These are phyloP conservation scores for Lasiosphaeria hispida DNA, from an alignment of 495 filamentous ascomycete species.

Conservation along the genomic window DNA sequence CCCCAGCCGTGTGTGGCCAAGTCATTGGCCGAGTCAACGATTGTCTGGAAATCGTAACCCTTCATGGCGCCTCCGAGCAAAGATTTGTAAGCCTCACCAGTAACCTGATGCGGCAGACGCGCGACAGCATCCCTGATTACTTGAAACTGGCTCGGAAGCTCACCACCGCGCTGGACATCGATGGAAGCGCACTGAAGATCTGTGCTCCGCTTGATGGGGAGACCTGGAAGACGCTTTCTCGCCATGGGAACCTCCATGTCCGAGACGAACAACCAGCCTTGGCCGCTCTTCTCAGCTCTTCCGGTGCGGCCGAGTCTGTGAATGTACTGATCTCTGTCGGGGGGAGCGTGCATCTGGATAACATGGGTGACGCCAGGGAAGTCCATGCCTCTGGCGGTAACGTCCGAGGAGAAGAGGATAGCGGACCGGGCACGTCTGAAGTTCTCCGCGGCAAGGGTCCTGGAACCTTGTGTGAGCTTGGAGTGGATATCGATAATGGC, in stretches of 20 bases:
- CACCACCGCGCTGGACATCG: constrained; percentile 40
- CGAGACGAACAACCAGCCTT: constrained; percentile 75
- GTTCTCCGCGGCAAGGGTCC: constrained; percentile 63
- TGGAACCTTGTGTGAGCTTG: constrained; percentile 55
- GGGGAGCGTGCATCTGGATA: constrained; percentile 75
- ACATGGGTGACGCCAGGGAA: constrained; percentile 92
- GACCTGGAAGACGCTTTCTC: constrained; percentile 49
- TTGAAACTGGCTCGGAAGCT: constrained; percentile 39
- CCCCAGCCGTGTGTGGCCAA: constrained; percentile 61
- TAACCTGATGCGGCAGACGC: constrained; percentile 33
- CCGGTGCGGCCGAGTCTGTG: constrained; percentile 79
- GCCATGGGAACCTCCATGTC: constrained; percentile 54
- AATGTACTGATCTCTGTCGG: constrained; percentile 76
- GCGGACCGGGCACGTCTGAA: constrained; percentile 65
- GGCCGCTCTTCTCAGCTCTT: constrained; percentile 69
- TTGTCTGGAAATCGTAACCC: constrained; percentile 31
- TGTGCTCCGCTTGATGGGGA: constrained; percentile 65
- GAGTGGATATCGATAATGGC: constrained; percentile 73
- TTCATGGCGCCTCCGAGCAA: constrained; percentile 50
- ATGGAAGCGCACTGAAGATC: constrained; percentile 44
- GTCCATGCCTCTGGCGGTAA: constrained; percentile 94
- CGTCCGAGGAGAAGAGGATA: constrained; percentile 88
- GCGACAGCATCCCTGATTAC: constrained; percentile 34
- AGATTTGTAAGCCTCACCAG: constrained; percentile 36
- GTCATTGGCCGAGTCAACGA: constrained; percentile 60